Evolutionary conservation across 2,329 filamentous ascomycete genomes (phyloP), one percentile per base, ranked within the genome.

Genomic region (Stagonosporopsis cucurbitacearum): DNA sequence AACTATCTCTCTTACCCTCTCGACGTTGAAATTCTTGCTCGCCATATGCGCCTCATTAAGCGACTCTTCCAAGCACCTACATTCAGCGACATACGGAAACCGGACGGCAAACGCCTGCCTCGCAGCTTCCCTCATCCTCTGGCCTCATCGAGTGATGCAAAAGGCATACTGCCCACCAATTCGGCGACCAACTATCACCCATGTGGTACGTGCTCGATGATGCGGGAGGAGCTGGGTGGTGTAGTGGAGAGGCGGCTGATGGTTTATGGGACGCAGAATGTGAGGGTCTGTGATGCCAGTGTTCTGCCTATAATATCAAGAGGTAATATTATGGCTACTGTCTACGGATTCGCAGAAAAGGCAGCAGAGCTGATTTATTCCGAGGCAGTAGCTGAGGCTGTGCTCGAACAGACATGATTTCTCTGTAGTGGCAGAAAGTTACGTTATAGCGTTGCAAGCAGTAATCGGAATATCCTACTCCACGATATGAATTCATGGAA

Each of bases 1-100:
- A 71, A 71, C 11, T 80, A 79, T 33, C 68, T 81, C 17, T 71
- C 75, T 7, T 76, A 82, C 50, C 77, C 80, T 0, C 63, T 79
- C 2, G 80, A 82, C 50, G 51, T 76, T 4, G 73, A 80, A 36
- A 57, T 81, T 8, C 62, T 78, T 0, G 74, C 77, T 0, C 68
- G 73, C 5, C 71, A 75, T 32, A 54, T 73, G 5, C 68, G 68
- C 15, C 75, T 74, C 40, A 67, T 77, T 2, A 72, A 79, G 2
- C 52, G 54, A 8, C 60, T 65, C 6, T 65, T 64, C 20, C 62
- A 65, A 6, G n/a, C 23, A 4, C 45, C 60, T 12, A 33, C 47
- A 1, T 57, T 64, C 33, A 32, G 59, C 15, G n/a, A 42, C 30
- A 44, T 63, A 3, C 25, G 36, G 1, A 63, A 67, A 35, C 44